phyloP scores from a whole-genome alignment of 345 rosid genomes.

The Sonneratia caseolaris region DNA sequence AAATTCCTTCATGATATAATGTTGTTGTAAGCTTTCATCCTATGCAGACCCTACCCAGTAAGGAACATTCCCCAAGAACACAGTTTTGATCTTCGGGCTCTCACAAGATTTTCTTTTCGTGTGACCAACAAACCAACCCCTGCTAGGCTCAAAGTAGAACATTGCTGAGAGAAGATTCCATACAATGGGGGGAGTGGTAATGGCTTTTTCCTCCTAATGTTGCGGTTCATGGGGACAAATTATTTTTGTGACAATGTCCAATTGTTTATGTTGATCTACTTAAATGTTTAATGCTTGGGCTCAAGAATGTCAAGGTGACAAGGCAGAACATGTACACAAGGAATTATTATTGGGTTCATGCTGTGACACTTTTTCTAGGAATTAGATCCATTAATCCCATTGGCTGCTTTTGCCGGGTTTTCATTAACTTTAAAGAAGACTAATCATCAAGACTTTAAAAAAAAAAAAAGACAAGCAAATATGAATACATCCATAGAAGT shows the following conservation, averaged over 20 bases:
- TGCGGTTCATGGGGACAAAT: slow-evolving; percentile 4
- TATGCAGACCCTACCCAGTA: no score
- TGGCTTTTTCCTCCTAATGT: not conserved
- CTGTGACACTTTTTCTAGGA: not conserved
- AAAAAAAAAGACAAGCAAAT: not conserved
- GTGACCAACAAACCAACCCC: not conserved
- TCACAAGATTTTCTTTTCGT: not conserved
- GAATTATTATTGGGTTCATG: not conserved
- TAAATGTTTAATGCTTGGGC: not conserved
- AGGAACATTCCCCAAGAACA: no score
- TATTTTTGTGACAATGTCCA: not conserved
- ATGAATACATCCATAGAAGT: not conserved
- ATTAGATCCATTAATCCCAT: slow-evolving; percentile 1
- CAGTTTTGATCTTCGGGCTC: not conserved
- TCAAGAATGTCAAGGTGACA: not conserved
- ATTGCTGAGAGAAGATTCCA: not conserved
- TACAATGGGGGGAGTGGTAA: not conserved
- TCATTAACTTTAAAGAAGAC: not conserved
- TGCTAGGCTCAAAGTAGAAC: not conserved
- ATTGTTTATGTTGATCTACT: not conserved
- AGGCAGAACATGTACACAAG: not conserved
- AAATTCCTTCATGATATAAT: no score
- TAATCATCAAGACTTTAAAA: not conserved
- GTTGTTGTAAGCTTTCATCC: no score
- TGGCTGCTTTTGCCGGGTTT: slow-evolving; percentile 6